These are phyloP conservation scores for Microcyclospora pomicola DNA, from an alignment of 2,329 filamentous ascomycete genomes.

Conservation along the genomic window DNA sequence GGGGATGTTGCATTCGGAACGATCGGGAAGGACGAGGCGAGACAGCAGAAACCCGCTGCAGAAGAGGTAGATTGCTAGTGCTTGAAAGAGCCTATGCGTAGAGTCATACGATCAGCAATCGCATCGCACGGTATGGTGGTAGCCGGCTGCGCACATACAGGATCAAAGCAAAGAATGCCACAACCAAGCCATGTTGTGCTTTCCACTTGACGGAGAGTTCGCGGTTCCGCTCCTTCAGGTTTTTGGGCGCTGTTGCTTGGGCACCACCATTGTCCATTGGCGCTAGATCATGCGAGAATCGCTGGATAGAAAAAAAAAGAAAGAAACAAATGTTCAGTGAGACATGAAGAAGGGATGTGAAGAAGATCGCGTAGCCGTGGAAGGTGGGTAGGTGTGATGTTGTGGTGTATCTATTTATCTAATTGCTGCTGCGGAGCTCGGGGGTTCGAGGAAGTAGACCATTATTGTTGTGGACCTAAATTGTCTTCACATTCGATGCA, in stretches of 20 bases:
- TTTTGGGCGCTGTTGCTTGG: slow-evolving; percentile 5
- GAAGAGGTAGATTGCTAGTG: slow-evolving; percentile 76
- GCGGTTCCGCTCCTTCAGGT: slow-evolving; percentile 23
- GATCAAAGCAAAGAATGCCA: slow-evolving; percentile 57
- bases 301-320: slow-evolving; percentile 2
- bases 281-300: no score
- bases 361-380: no score
- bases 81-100: slow-evolving; percentile 53
- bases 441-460: no score
- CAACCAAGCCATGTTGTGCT: slow-evolving; percentile 36
- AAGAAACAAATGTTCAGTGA: slow-evolving; percentile 1
- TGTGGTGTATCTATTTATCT: no score
- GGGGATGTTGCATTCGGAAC: slow-evolving; percentile 60
- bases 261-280: slow-evolving; percentile 10
- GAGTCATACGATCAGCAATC: slow-evolving; percentile 5
- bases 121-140: no score
- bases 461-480: no score
- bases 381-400: no score
- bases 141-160: slow-evolving; percentile 30
- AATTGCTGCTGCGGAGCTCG: no score
- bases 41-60: slow-evolving; percentile 90
- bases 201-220: slow-evolving; percentile 37
- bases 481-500: no score
- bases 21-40: slow-evolving; percentile 63
- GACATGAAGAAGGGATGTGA: slow-evolving; percentile 1